These are phyloP conservation scores for Halteria grandinella DNA, from an alignment of 73 alveolate genomes.

Conservation along the genomic window DNA sequence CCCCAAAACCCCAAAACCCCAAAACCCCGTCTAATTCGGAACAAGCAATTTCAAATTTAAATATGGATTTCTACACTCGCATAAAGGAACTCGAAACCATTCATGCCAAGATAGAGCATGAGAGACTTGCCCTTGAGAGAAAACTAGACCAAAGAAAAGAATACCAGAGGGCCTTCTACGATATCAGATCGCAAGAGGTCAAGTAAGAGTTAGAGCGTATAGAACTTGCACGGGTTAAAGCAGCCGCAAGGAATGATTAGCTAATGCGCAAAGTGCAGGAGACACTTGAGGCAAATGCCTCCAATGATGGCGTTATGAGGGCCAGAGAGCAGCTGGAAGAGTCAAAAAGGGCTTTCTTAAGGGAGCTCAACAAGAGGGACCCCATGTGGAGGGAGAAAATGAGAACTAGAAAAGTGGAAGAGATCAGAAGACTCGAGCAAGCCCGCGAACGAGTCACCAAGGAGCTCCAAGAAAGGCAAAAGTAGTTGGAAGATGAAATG, in stretches of 20 bases:
- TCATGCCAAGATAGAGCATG: conserved; percentile 30
- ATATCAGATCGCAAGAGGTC: conserved; percentile 33
- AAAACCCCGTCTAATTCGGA: too few relatives aligned
- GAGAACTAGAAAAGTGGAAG: conserved; percentile 28
- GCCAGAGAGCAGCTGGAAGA: conserved; percentile 4
- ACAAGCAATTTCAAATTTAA: not conserved
- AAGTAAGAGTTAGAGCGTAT: conserved; percentile 22
- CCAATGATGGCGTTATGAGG: not conserved
- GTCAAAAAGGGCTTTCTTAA: conserved; percentile 31
- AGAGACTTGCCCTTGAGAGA: conserved; percentile 30
- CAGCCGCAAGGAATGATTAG: conserved; percentile 31
- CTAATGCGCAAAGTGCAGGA: conserved; percentile 11
- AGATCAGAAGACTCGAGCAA: conserved; percentile 31
- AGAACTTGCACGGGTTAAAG: conserved; percentile 6
- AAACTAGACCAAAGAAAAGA: conserved; percentile 44
- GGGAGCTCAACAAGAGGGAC: conserved; percentile 21
- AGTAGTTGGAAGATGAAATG: conserved; percentile 10
- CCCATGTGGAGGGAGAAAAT: conserved; percentile 46
- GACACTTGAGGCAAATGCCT: not conserved
- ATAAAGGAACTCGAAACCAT: conserved; percentile 44
- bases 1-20: not conserved
- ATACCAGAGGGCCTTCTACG: conserved; percentile 21
- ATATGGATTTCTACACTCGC: conserved; percentile 38
- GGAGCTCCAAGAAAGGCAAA: conserved; percentile 20
- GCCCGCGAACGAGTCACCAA: conserved; percentile 18